A percentile compares a stretch with the other conserved stretches of the same genome.
These are phyloP conservation scores for Vanderwaltozyma verrucispora DNA, from an alignment of 805 yeast genomes.

Conservation along the genomic window DNA sequence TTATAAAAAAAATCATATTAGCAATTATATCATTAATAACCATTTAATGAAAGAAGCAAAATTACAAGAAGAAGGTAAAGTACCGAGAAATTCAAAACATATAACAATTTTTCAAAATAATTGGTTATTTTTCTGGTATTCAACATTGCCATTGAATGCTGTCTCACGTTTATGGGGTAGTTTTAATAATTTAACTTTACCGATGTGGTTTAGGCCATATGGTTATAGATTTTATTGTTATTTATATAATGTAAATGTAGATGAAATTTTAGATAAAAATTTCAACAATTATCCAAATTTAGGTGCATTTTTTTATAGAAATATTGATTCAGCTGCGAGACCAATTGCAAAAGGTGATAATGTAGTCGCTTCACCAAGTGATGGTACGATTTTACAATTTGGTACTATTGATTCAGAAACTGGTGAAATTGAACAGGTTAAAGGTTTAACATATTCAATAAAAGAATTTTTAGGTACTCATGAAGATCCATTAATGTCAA, in stretches of 20 bases:
- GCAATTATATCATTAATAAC: no score
- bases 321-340: constrained; percentile 64
- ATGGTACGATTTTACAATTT: constrained; percentile 78
- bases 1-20: neutral
- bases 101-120: constrained; percentile 35
- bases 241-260: constrained; percentile 78
- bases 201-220: constrained; percentile 80
- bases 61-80: neutral
- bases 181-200: constrained; percentile 71
- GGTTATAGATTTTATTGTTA: constrained; percentile 69
- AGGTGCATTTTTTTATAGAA: constrained; percentile 85
- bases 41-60: neutral
- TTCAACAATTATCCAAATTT: constrained; percentile 65
- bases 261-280: constrained; percentile 80
- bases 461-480: constrained; percentile 72
- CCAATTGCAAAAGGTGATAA: constrained; percentile 56
- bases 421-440: constrained; percentile 93
- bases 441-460: constrained; percentile 87
- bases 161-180: constrained; percentile 92
- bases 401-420: constrained; percentile 58
- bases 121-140: constrained; percentile 84
- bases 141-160: constrained; percentile 83
- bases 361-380: constrained; percentile 76
- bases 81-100: neutral
- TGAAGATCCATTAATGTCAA: constrained; percentile 27